Evolutionary conservation across 1,139 yeast species (phyloP).

Genomic region (Pichia terricola): DNA sequence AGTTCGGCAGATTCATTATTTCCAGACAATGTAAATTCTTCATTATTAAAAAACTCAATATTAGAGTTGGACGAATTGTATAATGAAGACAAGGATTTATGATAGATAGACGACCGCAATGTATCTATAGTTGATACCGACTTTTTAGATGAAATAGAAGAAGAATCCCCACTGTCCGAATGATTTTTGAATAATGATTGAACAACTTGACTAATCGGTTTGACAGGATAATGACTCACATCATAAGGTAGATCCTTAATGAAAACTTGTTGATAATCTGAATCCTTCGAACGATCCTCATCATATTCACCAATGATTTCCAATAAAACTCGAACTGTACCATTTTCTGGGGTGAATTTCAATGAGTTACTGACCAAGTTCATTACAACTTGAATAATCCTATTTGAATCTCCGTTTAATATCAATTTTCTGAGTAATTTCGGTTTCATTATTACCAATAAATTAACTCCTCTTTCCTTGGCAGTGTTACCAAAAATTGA

Average conservation of each 20-base stretch:
- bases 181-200: too few species aligned
- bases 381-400: slow-evolving; percentile 82
- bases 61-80: slow-evolving; percentile 14
- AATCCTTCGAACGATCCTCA: slow-evolving; percentile 30
- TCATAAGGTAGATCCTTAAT: slow-evolving; percentile 20
- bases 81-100: slow-evolving; percentile 17
- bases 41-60: slow-evolving; percentile 12
- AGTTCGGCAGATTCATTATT: slow-evolving; percentile 23
- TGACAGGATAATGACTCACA: slow-evolving; percentile 10
- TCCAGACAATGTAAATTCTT: slow-evolving; percentile 11
- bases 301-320: slow-evolving; percentile 68
- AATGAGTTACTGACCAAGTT: slow-evolving; percentile 79
- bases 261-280: slow-evolving; percentile 29
- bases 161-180: background rate
- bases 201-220: slow-evolving; percentile 2
- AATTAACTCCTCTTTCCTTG: slow-evolving; percentile 59
- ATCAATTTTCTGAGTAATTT: slow-evolving; percentile 51
- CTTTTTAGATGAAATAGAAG: slow-evolving; percentile 6
- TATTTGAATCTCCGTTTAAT: slow-evolving; percentile 73
- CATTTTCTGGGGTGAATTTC: slow-evolving; percentile 84
- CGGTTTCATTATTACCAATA: slow-evolving; percentile 52
- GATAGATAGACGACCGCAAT: slow-evolving; percentile 17
- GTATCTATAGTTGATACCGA: slow-evolving; percentile 16
- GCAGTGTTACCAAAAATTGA: slow-evolving; percentile 87
- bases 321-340: slow-evolving; percentile 62